These are phyloP conservation scores for Plectosphaerella plurivora DNA, from an alignment of 2,329 filamentous ascomycete species.

Conservation along the genomic window DNA sequence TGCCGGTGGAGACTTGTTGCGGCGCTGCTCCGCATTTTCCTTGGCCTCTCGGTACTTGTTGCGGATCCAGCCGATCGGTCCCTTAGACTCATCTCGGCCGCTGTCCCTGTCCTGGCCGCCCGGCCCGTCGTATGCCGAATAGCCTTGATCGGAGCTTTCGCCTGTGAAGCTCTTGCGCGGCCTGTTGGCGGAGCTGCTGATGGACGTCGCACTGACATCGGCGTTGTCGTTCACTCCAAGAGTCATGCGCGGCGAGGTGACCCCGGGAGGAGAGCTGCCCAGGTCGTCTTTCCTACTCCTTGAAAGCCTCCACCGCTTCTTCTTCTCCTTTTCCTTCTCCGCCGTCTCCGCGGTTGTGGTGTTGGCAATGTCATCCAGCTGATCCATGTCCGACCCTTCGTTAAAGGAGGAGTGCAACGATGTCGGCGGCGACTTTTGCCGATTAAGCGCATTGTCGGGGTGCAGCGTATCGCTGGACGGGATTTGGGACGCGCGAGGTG, in stretches of 20 bases:
- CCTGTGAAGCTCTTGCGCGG: slow-evolving; percentile 45
- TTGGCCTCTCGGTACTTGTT: slow-evolving; percentile 57
- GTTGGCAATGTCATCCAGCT: slow-evolving; percentile 53
- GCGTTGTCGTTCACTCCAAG: slow-evolving; percentile 61
- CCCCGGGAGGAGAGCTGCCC: slow-evolving; percentile 31
- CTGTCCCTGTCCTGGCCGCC: slow-evolving; percentile 18
- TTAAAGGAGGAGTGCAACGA: slow-evolving; percentile 76
- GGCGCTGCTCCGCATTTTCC: slow-evolving; percentile 49
- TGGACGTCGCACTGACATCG: slow-evolving; percentile 62
- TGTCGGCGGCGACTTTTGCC: slow-evolving; percentile 67
- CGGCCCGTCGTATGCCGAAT: slow-evolving; percentile 32
- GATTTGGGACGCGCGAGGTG: slow-evolving; percentile 40
- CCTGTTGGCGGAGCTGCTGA: slow-evolving; percentile 56
- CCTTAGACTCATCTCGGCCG: slow-evolving; percentile 42
- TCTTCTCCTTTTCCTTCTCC: slow-evolving; percentile 66
- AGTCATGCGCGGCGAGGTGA: slow-evolving; percentile 39
- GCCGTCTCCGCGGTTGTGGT: slow-evolving; percentile 19
- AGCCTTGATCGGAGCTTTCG: slow-evolving; percentile 43
- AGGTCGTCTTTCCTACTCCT: slow-evolving; percentile 56
- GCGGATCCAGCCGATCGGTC: slow-evolving; percentile 54
- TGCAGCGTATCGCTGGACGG: slow-evolving; percentile 36
- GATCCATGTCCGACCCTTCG: slow-evolving; percentile 77
- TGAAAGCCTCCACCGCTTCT: slow-evolving; percentile 68
- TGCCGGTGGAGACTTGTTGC: slow-evolving; percentile 52
- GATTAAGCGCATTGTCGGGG: slow-evolving; percentile 49